phyloP scores from a whole-genome alignment of 352 stramenopile species.

The Elongisporangium undulatum region DNA sequence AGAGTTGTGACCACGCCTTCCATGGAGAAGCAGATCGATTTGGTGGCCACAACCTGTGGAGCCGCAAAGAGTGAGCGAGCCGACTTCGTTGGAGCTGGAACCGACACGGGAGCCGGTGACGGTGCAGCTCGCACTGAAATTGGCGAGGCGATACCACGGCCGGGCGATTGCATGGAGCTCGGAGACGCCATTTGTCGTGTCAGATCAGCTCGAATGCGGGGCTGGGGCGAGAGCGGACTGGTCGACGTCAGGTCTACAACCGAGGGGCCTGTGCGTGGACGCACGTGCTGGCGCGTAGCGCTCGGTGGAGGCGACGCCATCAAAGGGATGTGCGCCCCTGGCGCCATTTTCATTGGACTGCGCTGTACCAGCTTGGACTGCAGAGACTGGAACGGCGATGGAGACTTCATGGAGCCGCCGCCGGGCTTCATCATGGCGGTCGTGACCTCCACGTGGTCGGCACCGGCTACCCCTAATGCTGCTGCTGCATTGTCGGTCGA shows the following conservation, averaged over 20 bases:
- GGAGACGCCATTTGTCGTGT: neutral
- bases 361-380: constrained; percentile 51
- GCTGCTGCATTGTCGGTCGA: constrained; percentile 5
- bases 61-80: constrained; percentile 47
- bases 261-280: constrained; percentile 20
- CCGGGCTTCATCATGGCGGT: constrained; percentile 16
- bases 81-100: constrained; percentile 27
- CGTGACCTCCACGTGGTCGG: constrained; percentile 38
- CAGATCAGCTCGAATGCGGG: neutral
- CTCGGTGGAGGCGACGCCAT: constrained; percentile 7
- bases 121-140: neutral
- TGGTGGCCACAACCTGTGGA: constrained; percentile 38
- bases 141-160: constrained; percentile 1
- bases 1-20: constrained; percentile 68
- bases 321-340: constrained; percentile 4
- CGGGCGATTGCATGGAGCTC: neutral
- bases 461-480: constrained; percentile 10
- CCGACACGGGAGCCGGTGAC: constrained; percentile 1
- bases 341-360: constrained; percentile 8
- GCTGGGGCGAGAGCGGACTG: neutral
- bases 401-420: constrained; percentile 23
- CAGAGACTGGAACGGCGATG: constrained; percentile 80
- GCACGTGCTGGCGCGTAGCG: neutral
- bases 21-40: constrained; percentile 79
- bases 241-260: constrained; percentile 22